Conservation (phyloP, 805 yeast species). For the Hanseniaspora hatyaiensis region DNA sequence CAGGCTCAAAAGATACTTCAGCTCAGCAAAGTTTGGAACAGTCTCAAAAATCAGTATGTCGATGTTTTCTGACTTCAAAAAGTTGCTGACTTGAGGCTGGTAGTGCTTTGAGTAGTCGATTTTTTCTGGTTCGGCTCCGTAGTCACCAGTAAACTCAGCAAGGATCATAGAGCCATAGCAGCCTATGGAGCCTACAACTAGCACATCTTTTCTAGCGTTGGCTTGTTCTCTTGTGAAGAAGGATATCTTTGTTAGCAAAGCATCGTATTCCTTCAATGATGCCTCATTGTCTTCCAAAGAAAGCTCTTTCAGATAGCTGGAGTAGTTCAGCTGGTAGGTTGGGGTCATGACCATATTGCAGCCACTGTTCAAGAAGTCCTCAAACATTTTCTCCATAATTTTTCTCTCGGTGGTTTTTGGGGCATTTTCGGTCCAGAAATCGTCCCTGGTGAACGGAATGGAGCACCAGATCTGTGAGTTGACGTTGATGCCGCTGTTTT, state of each 20-base stretch:
- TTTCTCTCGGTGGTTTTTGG: constrained; percentile 30
- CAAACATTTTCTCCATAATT: constrained; percentile 38
- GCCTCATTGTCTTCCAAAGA: constrained; percentile 4
- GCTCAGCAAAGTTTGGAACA: constrained; percentile 50
- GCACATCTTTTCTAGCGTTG: background rate
- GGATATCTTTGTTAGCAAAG: constrained; percentile 21
- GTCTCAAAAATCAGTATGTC: constrained; percentile 63
- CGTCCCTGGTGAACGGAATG: constrained; percentile 29
- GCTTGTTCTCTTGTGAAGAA: constrained; percentile 17
- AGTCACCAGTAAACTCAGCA: constrained; percentile 59
- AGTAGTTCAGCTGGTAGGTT: constrained; percentile 49
- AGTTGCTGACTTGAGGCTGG: constrained; percentile 33
- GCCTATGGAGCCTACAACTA: constrained; percentile 48
- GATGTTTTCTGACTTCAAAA: constrained; percentile 39
- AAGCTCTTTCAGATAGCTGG: constrained; percentile 30
- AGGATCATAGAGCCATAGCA: constrained; percentile 33
- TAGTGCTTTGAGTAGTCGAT: constrained; percentile 29
- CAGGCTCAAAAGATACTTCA: constrained; percentile 36
- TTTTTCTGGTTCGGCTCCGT: constrained; percentile 28
- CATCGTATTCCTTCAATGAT: constrained; percentile 21
- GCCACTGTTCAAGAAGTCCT: constrained; percentile 44
- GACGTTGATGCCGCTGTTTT: constrained; percentile 36
- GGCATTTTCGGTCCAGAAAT: constrained; percentile 21
- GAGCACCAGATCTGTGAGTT: constrained; percentile 54
- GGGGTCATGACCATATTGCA: constrained; percentile 40